Percentiles rank a stretch among this genome's conserved stretches.
Evolutionary conservation across 2,329 filamentous ascomycete genomes (phyloP).

Genomic region (Penicillium sclerotiorum): DNA sequence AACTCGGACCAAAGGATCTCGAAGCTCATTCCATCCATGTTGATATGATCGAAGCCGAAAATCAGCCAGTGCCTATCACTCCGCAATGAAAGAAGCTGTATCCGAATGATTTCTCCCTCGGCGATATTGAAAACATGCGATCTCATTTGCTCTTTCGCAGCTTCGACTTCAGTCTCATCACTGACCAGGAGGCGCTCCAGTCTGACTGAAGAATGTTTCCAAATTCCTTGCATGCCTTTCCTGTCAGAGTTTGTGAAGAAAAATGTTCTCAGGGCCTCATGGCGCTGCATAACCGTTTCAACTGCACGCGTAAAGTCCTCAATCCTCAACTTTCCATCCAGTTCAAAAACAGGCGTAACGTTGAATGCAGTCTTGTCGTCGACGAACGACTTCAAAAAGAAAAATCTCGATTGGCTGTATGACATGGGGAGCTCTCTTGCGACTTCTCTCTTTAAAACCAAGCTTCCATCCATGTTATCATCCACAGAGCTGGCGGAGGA

Average conservation of each 20-base stretch:
- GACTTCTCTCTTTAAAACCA: constrained; percentile 1
- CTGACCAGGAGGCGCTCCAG: constrained; percentile 29
- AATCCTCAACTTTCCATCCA: constrained; percentile 38
- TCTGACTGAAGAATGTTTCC: constrained; percentile 25
- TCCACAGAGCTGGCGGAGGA: constrained; percentile 15
- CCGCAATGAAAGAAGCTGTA: constrained; percentile 13
- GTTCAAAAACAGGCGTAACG: constrained; percentile 32
- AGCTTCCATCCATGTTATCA: neutral
- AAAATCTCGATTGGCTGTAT: constrained; percentile 47
- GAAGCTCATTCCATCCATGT: constrained; percentile 53
- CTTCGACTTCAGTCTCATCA: constrained; percentile 21
- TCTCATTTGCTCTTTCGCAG: constrained; percentile 24
- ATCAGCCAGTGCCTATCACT: constrained; percentile 44
- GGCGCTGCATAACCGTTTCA: constrained; percentile 27
- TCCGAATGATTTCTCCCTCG: constrained; percentile 33
- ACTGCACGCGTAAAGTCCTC: constrained; percentile 39
- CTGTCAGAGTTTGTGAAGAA: constrained; percentile 27
- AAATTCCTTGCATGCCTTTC: constrained; percentile 24
- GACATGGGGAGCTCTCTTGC: constrained; percentile 35
- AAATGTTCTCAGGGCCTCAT: constrained; percentile 38
- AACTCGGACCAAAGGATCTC: constrained; percentile 50
- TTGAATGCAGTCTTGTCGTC: constrained; percentile 47
- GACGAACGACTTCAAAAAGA: constrained; percentile 33
- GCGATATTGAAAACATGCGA: constrained; percentile 43
- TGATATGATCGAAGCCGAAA: constrained; percentile 53